Evolutionary conservation across 2,329 filamentous ascomycete genomes (phyloP), one percentile per base, ranked within the genome.

Genomic region (Torrubiella hemipterigena): DNA sequence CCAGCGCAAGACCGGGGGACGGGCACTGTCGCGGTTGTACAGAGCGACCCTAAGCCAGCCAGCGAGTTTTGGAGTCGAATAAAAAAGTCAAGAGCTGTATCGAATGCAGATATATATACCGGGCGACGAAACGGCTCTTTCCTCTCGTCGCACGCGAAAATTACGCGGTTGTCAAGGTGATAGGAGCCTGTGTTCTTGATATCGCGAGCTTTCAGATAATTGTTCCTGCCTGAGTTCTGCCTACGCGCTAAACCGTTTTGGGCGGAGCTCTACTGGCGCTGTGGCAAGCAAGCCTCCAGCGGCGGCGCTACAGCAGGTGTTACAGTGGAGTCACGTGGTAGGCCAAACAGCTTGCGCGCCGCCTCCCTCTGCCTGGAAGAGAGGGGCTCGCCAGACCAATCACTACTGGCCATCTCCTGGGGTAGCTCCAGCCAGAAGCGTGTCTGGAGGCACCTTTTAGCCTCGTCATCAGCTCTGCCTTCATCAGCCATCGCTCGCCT

Each of bases 401-500:
- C 41, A 49, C 31, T 33, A 38, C 27, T 12, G 22, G 12, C 37
- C 34, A 34, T 10, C 32, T 24, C 22, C 22, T 24, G 22, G 22
- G 22, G 22, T 29, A 22, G 31, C 31, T 29, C 18, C 15, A 29
- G 22, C 14, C 14, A 12, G 16, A 25, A 16, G 20, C 20, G 22
- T 24, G 22, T 24, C 31, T 31, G 28, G 25, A 36, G 38, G 33
- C 34, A 40, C 33, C 38, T 34, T 35, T 52, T 58, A 63, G 64
- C 64, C 62, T 68, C 65, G 65, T 69, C 64, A 69, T 65, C 63
- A 59, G 56, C 56, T 53, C 48, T 27, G 26, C 33, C 21, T 30
- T 30, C 14, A 15, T 17, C 17, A 18, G 14, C 25, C 33, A 32
- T 31, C 30, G 8, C n/a, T n/a, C 32, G 17, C 25, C 11, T 20